Base-by-base conservation (phyloP, 2,329 filamentous ascomycete species). In the Sporothrix brasiliensis region DNA sequence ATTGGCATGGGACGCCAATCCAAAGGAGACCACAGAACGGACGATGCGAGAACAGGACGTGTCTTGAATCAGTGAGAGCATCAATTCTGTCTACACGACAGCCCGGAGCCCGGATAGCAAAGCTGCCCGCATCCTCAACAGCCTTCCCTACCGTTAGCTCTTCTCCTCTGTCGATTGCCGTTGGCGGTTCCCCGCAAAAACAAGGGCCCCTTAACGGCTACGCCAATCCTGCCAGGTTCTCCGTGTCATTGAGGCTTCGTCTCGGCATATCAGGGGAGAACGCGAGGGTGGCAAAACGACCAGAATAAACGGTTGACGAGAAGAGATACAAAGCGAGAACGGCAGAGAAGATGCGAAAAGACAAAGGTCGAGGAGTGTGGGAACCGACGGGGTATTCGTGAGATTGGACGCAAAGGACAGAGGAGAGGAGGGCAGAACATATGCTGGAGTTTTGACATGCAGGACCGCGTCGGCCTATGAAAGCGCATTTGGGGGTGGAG, bases 351-450 rank as follows among this genome's bases (percentile, higher is more conserved):
- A 10, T 44, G 16, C 21, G 39, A 63, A 11, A 10, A 63, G 39
- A 47, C 39, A 44, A 4, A 65, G 24, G 61, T 14, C 24, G 47
- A 66, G 47, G 63, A 39, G 63, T 39, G 61, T 66, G 63, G 63
- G 63, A 34, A 47, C 19, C 27, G 10, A 66, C 27, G 63, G 63
- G 63, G 63, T 66, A 66, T 66, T 66, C 63, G 63, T 66, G 63
- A 53, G 47, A 50, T 52, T 66, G 63, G 63, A 66, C 19, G 63
- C 44, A 52, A 66, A 52, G 52, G 47, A n/a, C 60, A 30, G 24
- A 47, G 19, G 27, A 21, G 30, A 52, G 10, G 39, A 63, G 58
- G 58, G 58, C 39, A 63, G 39, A 21, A 63, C 58, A 47, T 63
- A 47, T 47, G 58, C 27, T 63, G 58, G 58, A 27, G 6, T 39